A percentile compares a stretch with the other conserved stretches of the same genome.
Conservation (phyloP, 768 basidiomycete genomes). For the Cystoderma amianthinum region DNA sequence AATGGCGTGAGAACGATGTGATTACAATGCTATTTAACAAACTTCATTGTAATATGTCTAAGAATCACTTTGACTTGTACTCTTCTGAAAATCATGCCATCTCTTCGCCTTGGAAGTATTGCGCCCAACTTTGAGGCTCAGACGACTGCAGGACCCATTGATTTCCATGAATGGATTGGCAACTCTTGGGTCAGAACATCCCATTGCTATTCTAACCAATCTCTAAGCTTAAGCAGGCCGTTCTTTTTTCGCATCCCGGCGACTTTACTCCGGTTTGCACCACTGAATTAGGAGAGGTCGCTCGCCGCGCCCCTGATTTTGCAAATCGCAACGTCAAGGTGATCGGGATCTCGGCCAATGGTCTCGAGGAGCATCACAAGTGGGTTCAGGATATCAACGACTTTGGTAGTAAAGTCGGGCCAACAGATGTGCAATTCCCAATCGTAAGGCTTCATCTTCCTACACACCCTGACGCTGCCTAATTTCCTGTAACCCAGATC, state of each 20-base stretch:
- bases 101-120: constrained; percentile 77
- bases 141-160: constrained; percentile 83
- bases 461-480: not conserved
- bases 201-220: not conserved
- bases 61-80: too few relatives aligned
- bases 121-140: constrained; percentile 91
- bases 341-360: constrained; percentile 91
- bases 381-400: constrained; percentile 91
- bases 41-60: too few relatives aligned
- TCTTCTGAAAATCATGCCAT: constrained; percentile 33
- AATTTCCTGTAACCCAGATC: constrained; percentile 44
- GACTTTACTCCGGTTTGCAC: constrained; percentile 94
- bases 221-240: constrained; percentile 41
- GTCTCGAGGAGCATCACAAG: constrained; percentile 71
- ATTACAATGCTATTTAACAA: constrained; percentile 27
- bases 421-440: constrained; percentile 82
- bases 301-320: constrained; percentile 83
- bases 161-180: constrained; percentile 91
- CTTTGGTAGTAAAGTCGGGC: constrained; percentile 61
- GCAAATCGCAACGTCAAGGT: constrained; percentile 85
- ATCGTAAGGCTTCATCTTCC: constrained; percentile 52
- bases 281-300: constrained; percentile 95
- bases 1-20: constrained; percentile 66
- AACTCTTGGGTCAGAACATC: constrained; percentile 83
- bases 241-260: constrained; percentile 93